phyloP scores from a whole-genome alignment of 768 basidiomycete genomes.

The Tylopilus subfusipes region DNA sequence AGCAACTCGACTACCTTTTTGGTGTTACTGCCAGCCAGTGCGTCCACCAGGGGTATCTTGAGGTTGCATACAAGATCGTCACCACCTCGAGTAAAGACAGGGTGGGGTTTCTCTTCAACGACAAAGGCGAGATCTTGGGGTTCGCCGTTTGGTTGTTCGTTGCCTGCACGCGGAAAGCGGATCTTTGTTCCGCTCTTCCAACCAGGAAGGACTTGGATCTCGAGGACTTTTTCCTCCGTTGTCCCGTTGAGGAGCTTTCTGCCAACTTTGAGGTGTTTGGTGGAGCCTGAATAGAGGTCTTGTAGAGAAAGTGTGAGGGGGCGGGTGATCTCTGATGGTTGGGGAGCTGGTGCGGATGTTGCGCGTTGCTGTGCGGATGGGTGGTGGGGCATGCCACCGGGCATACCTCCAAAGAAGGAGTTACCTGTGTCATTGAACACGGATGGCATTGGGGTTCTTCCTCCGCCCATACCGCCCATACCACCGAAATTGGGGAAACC shows the following conservation, averaged over 20 bases:
- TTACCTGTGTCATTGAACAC: slow-evolving; percentile 38
- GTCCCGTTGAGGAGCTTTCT: slow-evolving; percentile 67
- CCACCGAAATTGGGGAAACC: slow-evolving; percentile 35
- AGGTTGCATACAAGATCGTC: slow-evolving; percentile 69
- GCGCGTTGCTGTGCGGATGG: slow-evolving; percentile 22
- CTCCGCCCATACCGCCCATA: slow-evolving; percentile 20
- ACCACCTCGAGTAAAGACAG: slow-evolving; percentile 69
- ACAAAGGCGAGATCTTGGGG: slow-evolving; percentile 93
- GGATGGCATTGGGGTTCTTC: slow-evolving; percentile 28
- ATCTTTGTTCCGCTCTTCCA: slow-evolving; percentile 98
- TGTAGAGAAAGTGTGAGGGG: slow-evolving; percentile 83
- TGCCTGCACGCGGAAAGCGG: slow-evolving; percentile 82
- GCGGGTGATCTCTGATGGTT: slow-evolving; percentile 62
- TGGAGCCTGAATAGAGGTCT: slow-evolving; percentile 80
- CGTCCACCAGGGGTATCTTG: slow-evolving; percentile 77
- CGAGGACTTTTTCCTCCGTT: slow-evolving; percentile 83
- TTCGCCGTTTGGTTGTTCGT: slow-evolving; percentile 65
- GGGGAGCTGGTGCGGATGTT: slow-evolving; percentile 29
- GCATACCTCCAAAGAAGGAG: slow-evolving; percentile 28
- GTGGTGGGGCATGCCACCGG: slow-evolving; percentile 55
- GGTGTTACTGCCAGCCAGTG: slow-evolving; percentile 58
- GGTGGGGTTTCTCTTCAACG: slow-evolving; percentile 92
- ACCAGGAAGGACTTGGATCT: slow-evolving; percentile 77
- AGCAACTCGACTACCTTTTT: slow-evolving; percentile 63
- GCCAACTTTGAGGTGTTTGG: slow-evolving; percentile 86